These are phyloP conservation scores for Cicer cuneatum DNA, from an alignment of 306 rosid species.

Conservation along the genomic window DNA sequence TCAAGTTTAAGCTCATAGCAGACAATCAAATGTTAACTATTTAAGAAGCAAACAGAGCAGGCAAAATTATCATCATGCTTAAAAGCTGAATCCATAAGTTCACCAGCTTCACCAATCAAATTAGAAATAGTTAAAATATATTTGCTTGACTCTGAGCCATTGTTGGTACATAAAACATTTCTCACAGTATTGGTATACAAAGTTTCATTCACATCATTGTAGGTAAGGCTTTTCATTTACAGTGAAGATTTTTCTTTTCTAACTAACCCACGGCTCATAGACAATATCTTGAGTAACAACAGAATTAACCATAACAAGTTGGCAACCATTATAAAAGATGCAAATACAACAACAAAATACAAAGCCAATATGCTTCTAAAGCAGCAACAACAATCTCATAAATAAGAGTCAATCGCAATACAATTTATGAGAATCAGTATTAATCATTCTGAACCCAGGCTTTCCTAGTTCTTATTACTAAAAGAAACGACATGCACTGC, in stretches of 20 bases:
- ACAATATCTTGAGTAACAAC: neutral
- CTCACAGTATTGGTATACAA: neutral
- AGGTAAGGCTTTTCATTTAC: slow-evolving; percentile 5
- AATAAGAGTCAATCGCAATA: slow-evolving; percentile 9
- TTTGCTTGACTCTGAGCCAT: neutral
- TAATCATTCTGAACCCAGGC: slow-evolving; percentile 1
- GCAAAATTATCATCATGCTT: slow-evolving; percentile 5
- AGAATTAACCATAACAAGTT: slow-evolving; percentile 10
- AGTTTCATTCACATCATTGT: neutral
- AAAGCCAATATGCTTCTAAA: slow-evolving; percentile 15
- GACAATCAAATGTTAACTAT: slow-evolving; percentile 15
- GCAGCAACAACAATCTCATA: slow-evolving; percentile 25
- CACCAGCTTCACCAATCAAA: slow-evolving; percentile 31
- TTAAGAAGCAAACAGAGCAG: slow-evolving; percentile 30
- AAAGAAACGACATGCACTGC: slow-evolving; percentile 17
- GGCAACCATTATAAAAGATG: slow-evolving; percentile 5
- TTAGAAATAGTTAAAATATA: neutral
- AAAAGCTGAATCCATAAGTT: slow-evolving; percentile 29
- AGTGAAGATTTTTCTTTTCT: slow-evolving; percentile 5
- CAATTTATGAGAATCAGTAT: slow-evolving; percentile 5
- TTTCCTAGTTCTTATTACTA: slow-evolving; percentile 21
- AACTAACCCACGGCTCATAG: slow-evolving; percentile 9
- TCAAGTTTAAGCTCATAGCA: slow-evolving; percentile 27
- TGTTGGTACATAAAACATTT: slow-evolving; percentile 1
- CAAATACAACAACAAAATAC: slow-evolving; percentile 11